Evolutionary conservation across 139 green algal genomes (phyloP), one percentile per base, ranked within the genome.

Genomic region (Diplosphaera chodatii): DNA sequence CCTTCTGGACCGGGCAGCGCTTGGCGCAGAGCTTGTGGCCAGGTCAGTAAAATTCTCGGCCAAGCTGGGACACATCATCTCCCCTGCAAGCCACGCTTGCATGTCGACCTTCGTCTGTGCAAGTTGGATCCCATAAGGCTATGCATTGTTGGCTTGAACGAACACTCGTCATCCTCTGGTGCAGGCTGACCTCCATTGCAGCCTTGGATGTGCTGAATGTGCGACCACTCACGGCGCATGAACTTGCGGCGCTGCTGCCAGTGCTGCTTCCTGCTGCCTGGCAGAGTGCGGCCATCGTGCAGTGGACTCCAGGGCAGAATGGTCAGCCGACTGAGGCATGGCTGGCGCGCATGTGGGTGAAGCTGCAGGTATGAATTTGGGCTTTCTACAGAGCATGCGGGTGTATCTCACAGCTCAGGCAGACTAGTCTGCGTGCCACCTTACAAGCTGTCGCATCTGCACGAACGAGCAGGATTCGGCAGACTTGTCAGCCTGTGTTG

Each of bases 341-440:
- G 78, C 30, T 89, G 27, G 66, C 71, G 63, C 32, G 40, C 41
- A 68, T 87, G 28, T 89, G 84, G 84, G 67, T 64, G 25, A 86
- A 80, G 15, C 25, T 71, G 34, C 34, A 63, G 66, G 66, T 71
- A 5, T 1, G n/a, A n/a, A n/a, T n/a, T n/a, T n/a, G n/a, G n/a
- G n/a, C n/a, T n/a, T n/a, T n/a, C n/a, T n/a, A n/a, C n/a, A n/a
- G n/a, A n/a, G n/a, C n/a, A n/a, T n/a, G n/a, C n/a, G n/a, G n/a
- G n/a, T n/a, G n/a, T n/a, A n/a, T n/a, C n/a, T n/a, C n/a, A n/a
- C n/a, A n/a, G n/a, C n/a, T n/a, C n/a, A n/a, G n/a, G n/a, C n/a
- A n/a, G n/a, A n/a, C n/a, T n/a, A n/a, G n/a, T n/a, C n/a, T n/a
- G n/a, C n/a, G n/a, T n/a, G n/a, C n/a, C n/a, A n/a, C n/a, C n/a